These are phyloP conservation scores for Hemerocallis citrina DNA, from an alignment of 106 monocot species.

Conservation along the genomic window DNA sequence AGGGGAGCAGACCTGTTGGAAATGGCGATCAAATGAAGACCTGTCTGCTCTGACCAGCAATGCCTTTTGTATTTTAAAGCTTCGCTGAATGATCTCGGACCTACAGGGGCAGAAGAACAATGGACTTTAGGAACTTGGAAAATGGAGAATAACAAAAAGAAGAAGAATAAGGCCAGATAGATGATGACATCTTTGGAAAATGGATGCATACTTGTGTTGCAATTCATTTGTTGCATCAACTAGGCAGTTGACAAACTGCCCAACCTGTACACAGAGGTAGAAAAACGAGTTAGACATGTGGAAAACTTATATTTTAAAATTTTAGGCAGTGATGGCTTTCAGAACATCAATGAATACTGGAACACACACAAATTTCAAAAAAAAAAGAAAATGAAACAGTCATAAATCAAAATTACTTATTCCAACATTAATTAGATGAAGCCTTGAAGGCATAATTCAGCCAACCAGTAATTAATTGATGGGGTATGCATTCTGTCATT, in stretches of 20 bases:
- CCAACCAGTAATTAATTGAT: no score
- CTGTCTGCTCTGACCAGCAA: constrained; percentile 50
- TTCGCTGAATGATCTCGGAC: constrained; percentile 50
- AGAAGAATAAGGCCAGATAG: background rate
- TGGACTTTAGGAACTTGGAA: background rate
- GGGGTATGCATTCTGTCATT: no score
- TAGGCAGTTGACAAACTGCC: constrained; percentile 64
- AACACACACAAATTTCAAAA: no score
- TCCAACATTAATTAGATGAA: no score
- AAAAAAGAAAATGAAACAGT: no score
- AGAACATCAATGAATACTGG: no score
- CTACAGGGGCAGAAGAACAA: constrained; percentile 12
- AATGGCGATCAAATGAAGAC: constrained; percentile 63
- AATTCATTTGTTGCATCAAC: constrained; percentile 76
- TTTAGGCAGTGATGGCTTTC: no score
- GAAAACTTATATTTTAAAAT: no score
- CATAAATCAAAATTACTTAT: no score
- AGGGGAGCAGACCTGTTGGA: constrained; percentile 44
- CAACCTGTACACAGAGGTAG: constrained; percentile 31
- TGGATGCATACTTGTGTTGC: constrained; percentile 56
- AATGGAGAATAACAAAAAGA: background rate
- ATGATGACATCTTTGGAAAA: background rate
- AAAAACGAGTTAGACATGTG: constrained; percentile 4
- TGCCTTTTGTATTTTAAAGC: constrained; percentile 76
- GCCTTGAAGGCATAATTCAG: no score